Conservation (phyloP, 2,329 filamentous ascomycete species). For the Fusarium virguliforme region DNA sequence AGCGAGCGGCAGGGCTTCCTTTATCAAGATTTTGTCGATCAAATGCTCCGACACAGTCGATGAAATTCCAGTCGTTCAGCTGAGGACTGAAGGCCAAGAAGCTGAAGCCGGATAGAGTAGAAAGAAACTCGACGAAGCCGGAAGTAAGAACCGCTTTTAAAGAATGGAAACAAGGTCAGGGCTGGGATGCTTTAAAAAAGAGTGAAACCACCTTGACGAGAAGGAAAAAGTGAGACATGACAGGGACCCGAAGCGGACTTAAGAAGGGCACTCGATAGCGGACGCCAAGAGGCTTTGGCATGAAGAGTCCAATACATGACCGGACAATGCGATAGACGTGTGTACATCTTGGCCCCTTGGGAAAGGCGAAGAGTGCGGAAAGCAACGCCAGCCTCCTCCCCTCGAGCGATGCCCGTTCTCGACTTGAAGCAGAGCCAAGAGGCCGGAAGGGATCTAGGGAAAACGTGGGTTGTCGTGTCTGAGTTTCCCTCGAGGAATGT, state of each 20-base stretch:
- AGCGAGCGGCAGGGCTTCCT: constrained; percentile 28
- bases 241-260: constrained; percentile 37
- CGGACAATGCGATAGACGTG: neutral
- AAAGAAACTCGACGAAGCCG: constrained; percentile 31
- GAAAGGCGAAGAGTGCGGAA: constrained; percentile 30
- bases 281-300: constrained; percentile 12
- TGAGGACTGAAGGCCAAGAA: constrained; percentile 34
- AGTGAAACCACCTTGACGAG: constrained; percentile 26
- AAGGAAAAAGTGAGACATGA: constrained; percentile 23
- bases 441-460: constrained; percentile 31
- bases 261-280: constrained; percentile 24
- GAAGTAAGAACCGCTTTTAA: constrained; percentile 25
- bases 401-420: constrained; percentile 28
- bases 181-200: constrained; percentile 23
- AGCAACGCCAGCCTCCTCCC: constrained; percentile 30
- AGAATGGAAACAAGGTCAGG: constrained; percentile 38
- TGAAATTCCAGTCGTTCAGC: constrained; percentile 9
- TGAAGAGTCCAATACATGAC: constrained; percentile 6
- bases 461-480: constrained; percentile 46
- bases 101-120: constrained; percentile 38
- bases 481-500: constrained; percentile 37
- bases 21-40: constrained; percentile 31
- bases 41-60: constrained; percentile 25
- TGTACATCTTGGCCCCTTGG: constrained; percentile 13
- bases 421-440: constrained; percentile 18